Evolutionary conservation across 2,329 filamentous ascomycete species (phyloP), one percentile per base, ranked within the genome.

Genomic region (Cephalotrichum gorgonifer): DNA sequence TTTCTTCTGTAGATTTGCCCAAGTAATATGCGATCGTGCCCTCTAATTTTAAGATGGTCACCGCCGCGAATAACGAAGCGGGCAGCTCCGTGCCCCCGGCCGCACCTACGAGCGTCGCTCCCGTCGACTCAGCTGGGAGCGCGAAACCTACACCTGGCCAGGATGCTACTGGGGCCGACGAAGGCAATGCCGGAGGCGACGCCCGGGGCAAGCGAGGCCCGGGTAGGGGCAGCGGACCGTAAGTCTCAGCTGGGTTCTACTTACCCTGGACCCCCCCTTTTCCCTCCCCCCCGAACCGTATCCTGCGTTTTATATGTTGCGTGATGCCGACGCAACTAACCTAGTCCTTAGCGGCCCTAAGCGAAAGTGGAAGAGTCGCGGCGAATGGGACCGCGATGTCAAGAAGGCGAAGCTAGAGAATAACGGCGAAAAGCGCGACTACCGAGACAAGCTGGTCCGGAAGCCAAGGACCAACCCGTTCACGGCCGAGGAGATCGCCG

Each of bases 401-500:
- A 49, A 49, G 38, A 49, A 54, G 30, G 48, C 50, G 30, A 52
- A 53, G 31, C 50, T 50, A 46, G 52, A 53, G 23, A 47, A n/a
- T n/a, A n/a, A 33, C 31, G 52, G 50, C 38, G 51, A 49, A 27
- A 47, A 49, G n/a, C 52, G 50, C 45, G 51, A 52, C 33, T 46
- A 52, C 30, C 49, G 51, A 25, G 51, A 52, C 39, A 51, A 44
- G 44, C 47, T 49, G 14, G 31, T 42, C 15, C 51, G 53, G 33
- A 53, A 54, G 43, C 45, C 50, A 4, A 52, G 49, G 27, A 41
- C 56, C 45, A 78, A 79, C 51, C 69, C 72, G 35, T 81, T 81
- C 57, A 68, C 70, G 48, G 78, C 86, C 57, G 88, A 93, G 54
- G 90, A 96, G 67, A 91, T 96, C 56, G 87, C 85, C 12, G 81